A percentile compares a stretch with the other conserved stretches of the same genome.
These are phyloP conservation scores for Boletellus emodensis DNA, from an alignment of 768 basidiomycete species.

Conservation along the genomic window DNA sequence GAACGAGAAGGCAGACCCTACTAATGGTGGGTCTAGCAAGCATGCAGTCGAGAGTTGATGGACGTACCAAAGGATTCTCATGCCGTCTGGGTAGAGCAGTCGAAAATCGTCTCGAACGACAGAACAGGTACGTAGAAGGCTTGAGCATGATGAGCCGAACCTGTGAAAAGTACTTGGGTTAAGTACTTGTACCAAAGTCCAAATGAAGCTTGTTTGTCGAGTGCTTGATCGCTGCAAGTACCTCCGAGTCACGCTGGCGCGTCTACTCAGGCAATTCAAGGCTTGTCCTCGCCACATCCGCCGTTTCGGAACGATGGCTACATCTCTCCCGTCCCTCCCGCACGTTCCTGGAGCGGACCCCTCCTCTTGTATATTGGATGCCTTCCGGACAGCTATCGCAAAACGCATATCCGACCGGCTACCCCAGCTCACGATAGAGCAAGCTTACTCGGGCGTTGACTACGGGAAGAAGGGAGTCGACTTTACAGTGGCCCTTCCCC, in stretches of 20 bases:
- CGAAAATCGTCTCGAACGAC: conserved; percentile 16
- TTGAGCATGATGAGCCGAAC: conserved; percentile 4
- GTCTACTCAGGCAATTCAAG: background rate
- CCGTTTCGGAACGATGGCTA: conserved; percentile 25
- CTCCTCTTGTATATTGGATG: conserved; percentile 62
- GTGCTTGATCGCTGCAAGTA: too few species aligned
- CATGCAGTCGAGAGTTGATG: background rate
- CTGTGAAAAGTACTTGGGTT: too few species aligned
- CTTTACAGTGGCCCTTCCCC: conserved; percentile 87
- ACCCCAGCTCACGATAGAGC: conserved; percentile 61
- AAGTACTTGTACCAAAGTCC: too few species aligned
- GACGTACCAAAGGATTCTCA: conserved; percentile 55
- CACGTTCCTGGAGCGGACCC: conserved; percentile 53
- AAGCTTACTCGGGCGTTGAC: conserved; percentile 82
- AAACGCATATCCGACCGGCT: conserved; percentile 63
- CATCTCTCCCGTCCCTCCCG: conserved; percentile 38
- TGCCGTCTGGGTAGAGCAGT: conserved; percentile 26
- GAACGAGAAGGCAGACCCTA: conserved; percentile 34
- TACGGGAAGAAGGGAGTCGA: conserved; percentile 93
- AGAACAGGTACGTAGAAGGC: background rate
- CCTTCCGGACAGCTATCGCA: conserved; percentile 80
- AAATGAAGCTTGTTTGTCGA: too few species aligned
- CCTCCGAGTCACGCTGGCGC: conserved; percentile 2
- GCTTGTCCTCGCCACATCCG: background rate
- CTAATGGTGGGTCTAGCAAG: conserved; percentile 18